Percentiles rank a stretch among this genome's conserved stretches.
Conservation (phyloP, 2,329 filamentous ascomycete genomes). For the Xylariaceae sp. region DNA sequence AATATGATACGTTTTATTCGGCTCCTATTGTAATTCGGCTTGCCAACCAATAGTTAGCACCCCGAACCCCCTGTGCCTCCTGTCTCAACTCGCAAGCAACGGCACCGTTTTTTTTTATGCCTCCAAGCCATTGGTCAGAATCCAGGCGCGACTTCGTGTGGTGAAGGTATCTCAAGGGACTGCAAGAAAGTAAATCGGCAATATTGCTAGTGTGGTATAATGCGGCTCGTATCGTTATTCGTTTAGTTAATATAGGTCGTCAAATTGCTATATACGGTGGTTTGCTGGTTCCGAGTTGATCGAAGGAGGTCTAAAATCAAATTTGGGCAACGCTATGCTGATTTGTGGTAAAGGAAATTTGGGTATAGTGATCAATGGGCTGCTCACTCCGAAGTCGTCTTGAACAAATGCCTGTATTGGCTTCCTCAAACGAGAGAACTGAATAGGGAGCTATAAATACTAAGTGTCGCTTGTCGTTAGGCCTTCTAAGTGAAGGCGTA, state of each 20-base stretch:
- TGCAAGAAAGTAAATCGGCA: constrained; percentile 15
- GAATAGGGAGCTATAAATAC: not conserved
- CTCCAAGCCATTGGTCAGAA: not conserved
- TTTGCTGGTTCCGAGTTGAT: constrained; percentile 4
- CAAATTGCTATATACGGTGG: constrained; percentile 19
- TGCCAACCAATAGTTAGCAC: not conserved
- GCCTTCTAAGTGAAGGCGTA: constrained; percentile 58
- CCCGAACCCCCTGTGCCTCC: not conserved
- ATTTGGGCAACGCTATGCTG: constrained; percentile 3
- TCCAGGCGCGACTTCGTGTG: not conserved
- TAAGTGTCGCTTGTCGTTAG: constrained; percentile 37
- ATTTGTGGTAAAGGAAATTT: constrained; percentile 14
- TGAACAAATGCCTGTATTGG: not conserved
- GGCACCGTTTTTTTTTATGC: not conserved
- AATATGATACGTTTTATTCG: not conserved
- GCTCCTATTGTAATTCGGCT: not conserved
- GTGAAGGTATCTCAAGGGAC: constrained; percentile 9
- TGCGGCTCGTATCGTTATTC: constrained; percentile 33
- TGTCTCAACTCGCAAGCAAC: not conserved
- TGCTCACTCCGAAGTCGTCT: constrained; percentile 1
- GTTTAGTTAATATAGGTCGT: constrained; percentile 24
- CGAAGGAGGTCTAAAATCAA: not conserved
- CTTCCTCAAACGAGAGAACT: constrained; percentile 1
- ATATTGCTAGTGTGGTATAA: constrained; percentile 29
- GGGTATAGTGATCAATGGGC: constrained; percentile 7